Evolutionary conservation across 225 moss, liverwort and hornwort genomes (phyloP).

Genomic region (Straminergon stramineum): DNA sequence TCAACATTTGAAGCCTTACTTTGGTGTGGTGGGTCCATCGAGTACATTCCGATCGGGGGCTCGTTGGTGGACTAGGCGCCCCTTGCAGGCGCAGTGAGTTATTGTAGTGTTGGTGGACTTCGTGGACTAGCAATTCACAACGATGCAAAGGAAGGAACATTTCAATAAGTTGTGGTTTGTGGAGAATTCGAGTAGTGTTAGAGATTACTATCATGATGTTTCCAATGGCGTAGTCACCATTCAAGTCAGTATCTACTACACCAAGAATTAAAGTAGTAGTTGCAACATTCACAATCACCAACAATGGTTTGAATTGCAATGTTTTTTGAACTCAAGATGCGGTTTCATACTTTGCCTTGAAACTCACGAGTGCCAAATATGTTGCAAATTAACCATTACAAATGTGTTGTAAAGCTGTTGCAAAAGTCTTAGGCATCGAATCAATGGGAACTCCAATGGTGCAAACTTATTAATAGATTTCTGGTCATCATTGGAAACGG

Average conservation of each 20-base stretch:
- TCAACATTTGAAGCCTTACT: neutral
- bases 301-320: neutral
- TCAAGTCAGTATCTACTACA: neutral
- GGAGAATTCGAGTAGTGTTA: constrained; percentile 19
- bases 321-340: neutral
- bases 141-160: constrained; percentile 16
- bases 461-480: neutral
- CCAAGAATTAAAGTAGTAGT: neutral
- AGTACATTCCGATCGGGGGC: constrained; percentile 14
- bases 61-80: neutral
- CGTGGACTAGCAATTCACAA: constrained; percentile 22
- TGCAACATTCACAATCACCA: neutral
- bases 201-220: constrained; percentile 29
- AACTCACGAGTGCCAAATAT: neutral
- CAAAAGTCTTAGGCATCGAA: neutral
- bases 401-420: neutral
- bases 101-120: constrained; percentile 33
- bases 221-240: constrained; percentile 31
- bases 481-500: neutral
- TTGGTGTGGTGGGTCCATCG: constrained; percentile 23
- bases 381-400: neutral
- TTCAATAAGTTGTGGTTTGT: constrained; percentile 27
- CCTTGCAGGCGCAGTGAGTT: constrained; percentile 17
- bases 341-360: neutral
- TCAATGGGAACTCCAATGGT: neutral